These are phyloP conservation scores for Lactarius sp. DNA, from an alignment of 768 basidiomycete species.

Conservation along the genomic window DNA sequence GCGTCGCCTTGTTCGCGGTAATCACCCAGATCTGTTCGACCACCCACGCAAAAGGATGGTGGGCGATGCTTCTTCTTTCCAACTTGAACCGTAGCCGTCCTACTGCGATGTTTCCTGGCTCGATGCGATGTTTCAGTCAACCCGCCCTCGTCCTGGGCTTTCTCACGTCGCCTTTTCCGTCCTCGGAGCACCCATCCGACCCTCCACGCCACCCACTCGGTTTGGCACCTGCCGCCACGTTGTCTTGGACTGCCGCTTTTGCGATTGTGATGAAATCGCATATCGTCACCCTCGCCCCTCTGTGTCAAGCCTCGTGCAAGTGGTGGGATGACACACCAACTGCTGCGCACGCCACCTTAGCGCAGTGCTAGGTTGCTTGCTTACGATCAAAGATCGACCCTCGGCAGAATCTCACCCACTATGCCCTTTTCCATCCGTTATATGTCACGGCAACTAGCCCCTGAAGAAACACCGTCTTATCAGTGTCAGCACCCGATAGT, in stretches of 20 bases:
- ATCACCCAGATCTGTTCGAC: not conserved
- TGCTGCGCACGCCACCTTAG: conserved; percentile 5
- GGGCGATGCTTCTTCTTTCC: no score
- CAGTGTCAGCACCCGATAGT: not conserved
- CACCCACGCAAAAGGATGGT: not conserved
- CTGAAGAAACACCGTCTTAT: conserved; percentile 7
- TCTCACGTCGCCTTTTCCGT: not conserved
- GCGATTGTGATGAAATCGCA: not conserved
- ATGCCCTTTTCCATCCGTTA: not conserved
- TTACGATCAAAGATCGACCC: conserved; percentile 14
- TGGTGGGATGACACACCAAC: conserved; percentile 1
- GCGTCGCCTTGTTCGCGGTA: not conserved
- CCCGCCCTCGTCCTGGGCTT: no score
- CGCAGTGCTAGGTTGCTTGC: not conserved
- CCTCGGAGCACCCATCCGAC: not conserved
- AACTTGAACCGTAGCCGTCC: no score
- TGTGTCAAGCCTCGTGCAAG: not conserved
- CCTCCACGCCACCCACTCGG: not conserved
- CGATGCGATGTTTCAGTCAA: no score
- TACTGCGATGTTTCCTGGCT: no score
- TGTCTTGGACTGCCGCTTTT: not conserved
- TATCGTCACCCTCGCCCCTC: not conserved
- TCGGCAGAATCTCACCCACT: conserved; percentile 1
- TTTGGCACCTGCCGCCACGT: not conserved
- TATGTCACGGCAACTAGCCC: not conserved